phyloP scores from a whole-genome alignment of 2,329 filamentous ascomycete species.

The Plenodomus tracheiphilus region DNA sequence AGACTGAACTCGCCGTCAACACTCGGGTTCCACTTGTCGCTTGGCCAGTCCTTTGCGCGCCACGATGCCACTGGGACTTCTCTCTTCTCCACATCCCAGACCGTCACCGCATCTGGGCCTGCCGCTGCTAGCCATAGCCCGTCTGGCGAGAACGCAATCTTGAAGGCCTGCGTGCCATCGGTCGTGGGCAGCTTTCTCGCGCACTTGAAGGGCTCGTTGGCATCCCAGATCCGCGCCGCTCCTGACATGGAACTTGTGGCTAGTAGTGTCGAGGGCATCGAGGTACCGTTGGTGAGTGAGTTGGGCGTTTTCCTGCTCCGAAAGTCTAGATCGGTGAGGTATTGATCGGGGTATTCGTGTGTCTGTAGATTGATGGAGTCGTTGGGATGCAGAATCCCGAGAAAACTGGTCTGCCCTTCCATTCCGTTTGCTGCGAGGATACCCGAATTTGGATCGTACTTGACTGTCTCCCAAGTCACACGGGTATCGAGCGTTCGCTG shows the following conservation, averaged over 20 bases:
- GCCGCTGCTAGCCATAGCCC: constrained; percentile 50
- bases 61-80: constrained; percentile 42
- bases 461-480: constrained; percentile 44
- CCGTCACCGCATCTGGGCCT: constrained; percentile 48
- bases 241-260: constrained; percentile 49
- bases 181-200: constrained; percentile 34
- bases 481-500: constrained; percentile 38
- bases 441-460: constrained; percentile 46
- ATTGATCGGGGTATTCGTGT: constrained; percentile 38
- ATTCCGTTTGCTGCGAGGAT: constrained; percentile 43
- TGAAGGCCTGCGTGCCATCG: constrained; percentile 42
- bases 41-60: constrained; percentile 33
- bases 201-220: constrained; percentile 39
- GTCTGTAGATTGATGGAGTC: constrained; percentile 37
- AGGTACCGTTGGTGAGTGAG: constrained; percentile 19
- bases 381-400: constrained; percentile 43
- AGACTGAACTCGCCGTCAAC: constrained; percentile 42
- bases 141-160: constrained; percentile 51
- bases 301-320: constrained; percentile 27
- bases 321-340: constrained; percentile 48
- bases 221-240: constrained; percentile 47
- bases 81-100: constrained; percentile 48
- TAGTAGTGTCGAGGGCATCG: constrained; percentile 35
- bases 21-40: constrained; percentile 35
- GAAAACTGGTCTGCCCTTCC: constrained; percentile 27